phyloP scores from a whole-genome alignment of 2,329 filamentous ascomycete species.

The Aspergillus thermomutatus region DNA sequence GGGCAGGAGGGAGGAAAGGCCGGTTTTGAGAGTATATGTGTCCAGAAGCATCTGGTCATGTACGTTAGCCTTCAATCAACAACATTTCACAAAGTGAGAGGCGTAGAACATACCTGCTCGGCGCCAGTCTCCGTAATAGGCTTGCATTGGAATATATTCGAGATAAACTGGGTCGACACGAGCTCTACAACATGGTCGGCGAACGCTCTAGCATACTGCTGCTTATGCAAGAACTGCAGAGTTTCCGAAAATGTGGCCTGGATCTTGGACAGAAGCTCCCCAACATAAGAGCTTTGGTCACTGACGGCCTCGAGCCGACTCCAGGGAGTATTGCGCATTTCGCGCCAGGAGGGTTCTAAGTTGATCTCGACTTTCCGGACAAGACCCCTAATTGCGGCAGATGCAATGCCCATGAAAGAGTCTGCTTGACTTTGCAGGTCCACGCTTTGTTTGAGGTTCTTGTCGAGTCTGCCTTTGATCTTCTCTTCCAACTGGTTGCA shows the following conservation, averaged over 20 bases:
- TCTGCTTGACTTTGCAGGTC: conserved; percentile 93
- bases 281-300: conserved; percentile 90
- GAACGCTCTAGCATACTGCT: conserved; percentile 90
- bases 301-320: conserved; percentile 87
- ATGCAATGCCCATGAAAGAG: conserved; percentile 91
- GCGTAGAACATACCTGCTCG: conserved; percentile 63
- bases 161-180: conserved; percentile 73
- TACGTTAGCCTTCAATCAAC: conserved; percentile 4
- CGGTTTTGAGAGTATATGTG: conserved; percentile 66
- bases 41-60: conserved; percentile 79
- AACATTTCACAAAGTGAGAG: neutral
- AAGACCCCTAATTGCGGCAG: conserved; percentile 76
- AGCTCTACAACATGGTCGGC: conserved; percentile 94
- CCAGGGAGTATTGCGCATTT: conserved; percentile 97
- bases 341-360: conserved; percentile 84
- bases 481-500: conserved; percentile 92
- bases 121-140: conserved; percentile 92
- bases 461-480: conserved; percentile 85
- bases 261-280: conserved; percentile 71
- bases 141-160: conserved; percentile 80
- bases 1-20: conserved; percentile 48
- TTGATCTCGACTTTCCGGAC: conserved; percentile 79
- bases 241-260: conserved; percentile 72
- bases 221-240: conserved; percentile 74
- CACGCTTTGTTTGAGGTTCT: conserved; percentile 69